A percentile compares a stretch with the other conserved stretches of the same genome.
Evolutionary conservation across 768 basidiomycete species (phyloP).

Genomic region (Boletus tomentosulus): DNA sequence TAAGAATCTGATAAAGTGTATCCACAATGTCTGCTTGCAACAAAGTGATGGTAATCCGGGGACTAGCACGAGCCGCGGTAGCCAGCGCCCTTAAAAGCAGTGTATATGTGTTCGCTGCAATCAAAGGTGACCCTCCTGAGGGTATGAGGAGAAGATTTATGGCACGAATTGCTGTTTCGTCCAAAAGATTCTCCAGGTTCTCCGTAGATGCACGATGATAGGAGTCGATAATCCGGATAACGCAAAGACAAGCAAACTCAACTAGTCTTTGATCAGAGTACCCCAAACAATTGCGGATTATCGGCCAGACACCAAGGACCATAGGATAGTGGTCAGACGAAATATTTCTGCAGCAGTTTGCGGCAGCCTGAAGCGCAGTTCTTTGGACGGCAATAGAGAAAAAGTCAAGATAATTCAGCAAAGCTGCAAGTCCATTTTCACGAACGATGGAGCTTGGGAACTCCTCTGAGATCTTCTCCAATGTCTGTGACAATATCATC

Average conservation of each 20-base stretch:
- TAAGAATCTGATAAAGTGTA: constrained; percentile 91
- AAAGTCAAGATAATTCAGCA: constrained; percentile 96
- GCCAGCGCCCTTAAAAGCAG: constrained; percentile 82
- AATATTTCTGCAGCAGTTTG: constrained; percentile 94
- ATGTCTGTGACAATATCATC: constrained; percentile 54
- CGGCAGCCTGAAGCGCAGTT: constrained; percentile 92
- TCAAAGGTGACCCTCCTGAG: constrained; percentile 80
- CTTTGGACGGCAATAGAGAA: constrained; percentile 97
- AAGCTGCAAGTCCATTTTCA: constrained; percentile 89
- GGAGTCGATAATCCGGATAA: constrained; percentile 91
- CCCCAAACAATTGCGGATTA: constrained; percentile 85
- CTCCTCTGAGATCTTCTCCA: constrained; percentile 98
- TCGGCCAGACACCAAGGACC: constrained; percentile 88
- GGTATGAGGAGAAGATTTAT: constrained; percentile 84
- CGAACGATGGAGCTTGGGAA: constrained; percentile 94
- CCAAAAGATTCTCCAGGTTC: constrained; percentile 82
- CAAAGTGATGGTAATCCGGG: constrained; percentile 80
- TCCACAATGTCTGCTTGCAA: constrained; percentile 91
- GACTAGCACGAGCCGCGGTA: constrained; percentile 81
- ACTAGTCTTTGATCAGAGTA: constrained; percentile 97
- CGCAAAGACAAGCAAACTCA: constrained; percentile 91
- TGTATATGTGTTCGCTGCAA: constrained; percentile 86
- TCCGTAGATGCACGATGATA: constrained; percentile 83
- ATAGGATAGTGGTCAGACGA: constrained; percentile 85
- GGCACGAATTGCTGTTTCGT: constrained; percentile 72